Percentiles rank a stretch among this genome's conserved stretches.
phyloP scores from a whole-genome alignment of 1,284 basidiomycete genomes.

The Wolfiporia cocos region DNA sequence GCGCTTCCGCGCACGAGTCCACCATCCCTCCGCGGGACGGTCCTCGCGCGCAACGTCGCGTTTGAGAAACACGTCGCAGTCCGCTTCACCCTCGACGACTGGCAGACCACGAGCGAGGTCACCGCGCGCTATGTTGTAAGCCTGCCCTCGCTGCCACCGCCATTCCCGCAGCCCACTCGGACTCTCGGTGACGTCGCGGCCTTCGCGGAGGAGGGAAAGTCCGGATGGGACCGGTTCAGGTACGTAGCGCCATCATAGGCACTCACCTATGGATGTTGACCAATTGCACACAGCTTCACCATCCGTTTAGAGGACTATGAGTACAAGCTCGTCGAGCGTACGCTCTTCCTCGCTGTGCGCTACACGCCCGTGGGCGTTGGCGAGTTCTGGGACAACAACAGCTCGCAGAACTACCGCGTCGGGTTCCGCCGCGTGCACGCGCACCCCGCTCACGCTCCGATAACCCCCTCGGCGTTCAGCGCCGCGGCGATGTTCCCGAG shows the following conservation, averaged over 20 bases:
- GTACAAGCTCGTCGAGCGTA: slow-evolving; percentile 56
- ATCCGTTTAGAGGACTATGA: slow-evolving; percentile 77
- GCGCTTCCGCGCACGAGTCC: slow-evolving; percentile 32
- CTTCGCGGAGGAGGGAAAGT: slow-evolving; percentile 16
- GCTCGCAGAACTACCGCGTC: slow-evolving; percentile 73
- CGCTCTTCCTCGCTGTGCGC: slow-evolving; percentile 60
- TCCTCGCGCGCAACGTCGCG: slow-evolving; percentile 79
- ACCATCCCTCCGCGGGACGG: slow-evolving; percentile 35
- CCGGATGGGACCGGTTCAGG: slow-evolving; percentile 31
- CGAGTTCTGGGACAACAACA: slow-evolving; percentile 90
- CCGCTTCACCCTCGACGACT: slow-evolving; percentile 90
- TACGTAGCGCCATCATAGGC: slow-evolving; percentile 15
- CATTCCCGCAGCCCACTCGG: slow-evolving; percentile 24
- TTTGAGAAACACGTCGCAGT: slow-evolving; percentile 87
- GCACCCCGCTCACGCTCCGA: slow-evolving; percentile 15
- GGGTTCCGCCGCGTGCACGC: slow-evolving; percentile 36
- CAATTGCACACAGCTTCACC: slow-evolving; percentile 32
- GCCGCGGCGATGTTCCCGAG: slow-evolving; percentile 4
- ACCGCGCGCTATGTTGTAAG: slow-evolving; percentile 58
- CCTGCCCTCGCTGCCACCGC: slow-evolving; percentile 38
- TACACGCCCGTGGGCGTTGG: slow-evolving; percentile 48
- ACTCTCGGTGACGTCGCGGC: slow-evolving; percentile 30
- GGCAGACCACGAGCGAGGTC: slow-evolving; percentile 92
- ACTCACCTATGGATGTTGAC: slow-evolving; percentile 1
- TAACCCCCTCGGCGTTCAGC: no score